These are phyloP conservation scores for Penicillium sclerotigenum DNA, from an alignment of 2,329 filamentous ascomycete species.

Conservation along the genomic window DNA sequence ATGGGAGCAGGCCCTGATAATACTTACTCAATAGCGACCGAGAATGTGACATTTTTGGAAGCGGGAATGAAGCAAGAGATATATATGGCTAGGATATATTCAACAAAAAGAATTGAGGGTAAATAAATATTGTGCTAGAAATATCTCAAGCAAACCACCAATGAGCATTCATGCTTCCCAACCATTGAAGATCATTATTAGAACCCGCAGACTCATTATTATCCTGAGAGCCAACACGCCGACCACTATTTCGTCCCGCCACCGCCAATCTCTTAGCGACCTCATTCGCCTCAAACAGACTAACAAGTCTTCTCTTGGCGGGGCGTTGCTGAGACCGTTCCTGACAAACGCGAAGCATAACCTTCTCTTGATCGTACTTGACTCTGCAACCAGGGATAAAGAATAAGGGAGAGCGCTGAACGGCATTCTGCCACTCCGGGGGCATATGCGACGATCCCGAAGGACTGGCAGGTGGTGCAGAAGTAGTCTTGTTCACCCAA, in stretches of 20 bases:
- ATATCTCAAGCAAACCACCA: neutral
- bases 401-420: neutral
- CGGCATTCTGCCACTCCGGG: neutral
- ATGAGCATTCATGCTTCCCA: neutral
- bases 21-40: neutral
- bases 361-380: constrained; percentile 2
- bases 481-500: constrained; percentile 28
- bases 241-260: neutral
- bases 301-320: constrained; percentile 54
- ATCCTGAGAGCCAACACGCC: neutral
- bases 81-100: no score
- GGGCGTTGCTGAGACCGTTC: constrained; percentile 23
- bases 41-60: neutral
- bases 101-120: no score
- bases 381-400: constrained; percentile 10
- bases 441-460: neutral
- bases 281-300: constrained; percentile 59
- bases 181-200: neutral
- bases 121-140: neutral
- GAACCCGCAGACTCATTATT: neutral
- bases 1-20: neutral
- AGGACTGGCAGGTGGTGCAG: neutral
- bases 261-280: constrained; percentile 52
- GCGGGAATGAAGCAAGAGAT: neutral
- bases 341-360: constrained; percentile 40